Evolutionary conservation across 2,329 filamentous ascomycete genomes (phyloP).

Genomic region (Cordyceps javanica): DNA sequence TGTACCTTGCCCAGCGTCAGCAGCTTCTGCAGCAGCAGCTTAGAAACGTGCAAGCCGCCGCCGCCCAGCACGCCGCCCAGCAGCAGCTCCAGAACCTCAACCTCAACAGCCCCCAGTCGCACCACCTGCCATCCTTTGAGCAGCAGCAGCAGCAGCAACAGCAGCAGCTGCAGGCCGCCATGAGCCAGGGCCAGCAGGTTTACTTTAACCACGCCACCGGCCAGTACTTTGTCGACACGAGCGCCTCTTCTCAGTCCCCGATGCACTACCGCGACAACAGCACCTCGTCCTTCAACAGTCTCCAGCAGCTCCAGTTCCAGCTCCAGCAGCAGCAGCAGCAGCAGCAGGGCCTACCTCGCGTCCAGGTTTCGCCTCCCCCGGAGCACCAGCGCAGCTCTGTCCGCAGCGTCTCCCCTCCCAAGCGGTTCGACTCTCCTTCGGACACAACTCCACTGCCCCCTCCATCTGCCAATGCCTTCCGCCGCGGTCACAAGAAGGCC

Average conservation of each 20-base stretch:
- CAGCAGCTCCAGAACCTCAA: conserved; percentile 77
- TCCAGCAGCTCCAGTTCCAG: conserved; percentile 18
- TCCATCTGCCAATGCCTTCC: conserved; percentile 86
- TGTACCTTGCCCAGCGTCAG: conserved; percentile 90
- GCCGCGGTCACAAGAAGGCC: conserved; percentile 87
- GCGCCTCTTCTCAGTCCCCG: conserved; percentile 36
- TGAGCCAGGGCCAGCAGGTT: conserved; percentile 60
- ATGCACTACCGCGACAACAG: conserved; percentile 39
- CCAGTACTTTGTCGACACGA: conserved; percentile 75
- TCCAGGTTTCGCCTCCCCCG: conserved; percentile 77
- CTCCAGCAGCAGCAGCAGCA: conserved; percentile 19
- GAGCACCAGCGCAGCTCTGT: conserved; percentile 44
- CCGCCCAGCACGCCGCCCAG: conserved; percentile 25
- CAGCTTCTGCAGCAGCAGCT: conserved; percentile 93
- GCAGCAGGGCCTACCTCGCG: conserved; percentile 55
- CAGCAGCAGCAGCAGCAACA: conserved; percentile 34
- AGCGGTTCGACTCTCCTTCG: conserved; percentile 62
- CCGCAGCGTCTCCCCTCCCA: conserved; percentile 62
- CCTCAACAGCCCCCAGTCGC: conserved; percentile 46
- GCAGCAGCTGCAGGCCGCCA: conserved; percentile 30
- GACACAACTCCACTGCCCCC: conserved; percentile 69
- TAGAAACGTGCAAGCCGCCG: conserved; percentile 72
- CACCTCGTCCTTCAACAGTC: conserved; percentile 28
- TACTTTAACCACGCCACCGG: conserved; percentile 84
- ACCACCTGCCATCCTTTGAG: conserved; percentile 25